Base-by-base conservation (phyloP, 2,329 filamentous ascomycete species). In the Neophaeococcomyces aloes region DNA sequence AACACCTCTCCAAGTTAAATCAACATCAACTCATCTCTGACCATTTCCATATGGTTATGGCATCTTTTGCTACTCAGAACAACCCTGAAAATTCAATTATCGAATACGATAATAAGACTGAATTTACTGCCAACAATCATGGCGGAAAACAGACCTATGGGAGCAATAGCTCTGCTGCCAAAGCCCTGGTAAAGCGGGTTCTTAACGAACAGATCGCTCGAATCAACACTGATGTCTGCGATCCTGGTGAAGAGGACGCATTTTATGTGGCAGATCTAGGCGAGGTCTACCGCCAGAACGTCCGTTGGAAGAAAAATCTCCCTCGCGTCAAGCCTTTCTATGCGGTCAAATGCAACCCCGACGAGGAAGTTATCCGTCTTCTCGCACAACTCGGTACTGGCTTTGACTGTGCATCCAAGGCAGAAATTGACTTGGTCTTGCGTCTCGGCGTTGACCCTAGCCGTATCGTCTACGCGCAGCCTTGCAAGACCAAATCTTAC, bases 401-500 rank as follows among this genome's bases (percentile, higher is more conserved):
- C 58, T 98, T 98, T 64, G 91, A 98, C 68, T 98, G 91, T 67
- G 91, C 91, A 51, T 96, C 89, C 66, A 96, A 96, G 76, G 75
- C 81, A 53, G 91, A 98, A 70, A 95, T 98, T 57, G 88, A 98
- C 64, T 80, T 88, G 64, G 83, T 95, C 49, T 74, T 96, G 42
- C 73, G 75, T 59, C 76, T 88, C 63, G 88, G 87, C 56, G 75
- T 94, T 54, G 81, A 85, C 60, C 85, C 91, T 10, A 78, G 80
- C 53, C 87, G 89, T 64, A 93, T 98, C 72, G 95, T 98, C 68
- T 98, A 96, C 61, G 91, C 91, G 38, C 91, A 98, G 70, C 91
- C 91, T 44, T 96, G 91, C 83, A 98, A 98, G 79, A 98, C 91
- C 59, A 94, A 91, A 70, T 95, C 89, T 37, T 96, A 95, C 65